Evolutionary conservation across 1,284 basidiomycete species (phyloP).

Genomic region (Cutaneotrichosporon mucoides): DNA sequence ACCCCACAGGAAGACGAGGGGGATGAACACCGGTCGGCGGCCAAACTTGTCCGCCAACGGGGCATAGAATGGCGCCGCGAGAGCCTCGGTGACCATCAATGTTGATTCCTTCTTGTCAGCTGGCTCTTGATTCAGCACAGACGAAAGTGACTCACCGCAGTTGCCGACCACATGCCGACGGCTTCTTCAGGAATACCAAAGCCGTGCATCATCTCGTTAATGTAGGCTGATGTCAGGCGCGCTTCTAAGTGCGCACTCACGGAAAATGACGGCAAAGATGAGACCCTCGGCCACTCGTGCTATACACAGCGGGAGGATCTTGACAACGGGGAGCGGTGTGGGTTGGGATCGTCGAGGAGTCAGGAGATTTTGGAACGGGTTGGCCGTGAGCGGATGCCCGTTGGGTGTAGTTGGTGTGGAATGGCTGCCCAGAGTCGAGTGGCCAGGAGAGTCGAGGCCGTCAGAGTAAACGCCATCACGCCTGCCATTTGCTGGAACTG

Average conservation of each 20-base stretch:
- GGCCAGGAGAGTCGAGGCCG: not conserved
- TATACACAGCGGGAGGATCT: conserved; percentile 32
- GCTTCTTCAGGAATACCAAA: conserved; percentile 37
- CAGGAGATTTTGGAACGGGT: not conserved
- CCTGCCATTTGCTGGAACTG: not conserved
- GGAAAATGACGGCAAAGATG: conserved; percentile 38
- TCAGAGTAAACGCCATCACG: not conserved
- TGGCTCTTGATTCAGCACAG: not conserved
- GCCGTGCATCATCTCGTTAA: conserved; percentile 39
- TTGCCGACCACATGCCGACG: conserved; percentile 37
- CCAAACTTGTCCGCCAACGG: conserved; percentile 33
- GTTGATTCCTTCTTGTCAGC: conserved; percentile 30
- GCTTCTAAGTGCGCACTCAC: not conserved
- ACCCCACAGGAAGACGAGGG: conserved; percentile 21
- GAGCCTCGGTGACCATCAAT: conserved; percentile 36
- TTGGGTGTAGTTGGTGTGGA: conserved; percentile 10
- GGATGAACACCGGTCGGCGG: conserved; percentile 33
- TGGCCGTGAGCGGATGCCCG: conserved; percentile 2
- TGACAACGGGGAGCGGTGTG: conserved; percentile 29
- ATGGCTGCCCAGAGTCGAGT: not conserved
- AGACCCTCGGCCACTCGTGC: conserved; percentile 35
- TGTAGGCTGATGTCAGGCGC: conserved; percentile 25
- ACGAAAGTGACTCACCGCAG: conserved; percentile 26
- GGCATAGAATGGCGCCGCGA: conserved; percentile 35
- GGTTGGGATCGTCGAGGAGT: not conserved